phyloP scores from a whole-genome alignment of 2,329 filamentous ascomycete species.

The Aspergillus phoenicis region DNA sequence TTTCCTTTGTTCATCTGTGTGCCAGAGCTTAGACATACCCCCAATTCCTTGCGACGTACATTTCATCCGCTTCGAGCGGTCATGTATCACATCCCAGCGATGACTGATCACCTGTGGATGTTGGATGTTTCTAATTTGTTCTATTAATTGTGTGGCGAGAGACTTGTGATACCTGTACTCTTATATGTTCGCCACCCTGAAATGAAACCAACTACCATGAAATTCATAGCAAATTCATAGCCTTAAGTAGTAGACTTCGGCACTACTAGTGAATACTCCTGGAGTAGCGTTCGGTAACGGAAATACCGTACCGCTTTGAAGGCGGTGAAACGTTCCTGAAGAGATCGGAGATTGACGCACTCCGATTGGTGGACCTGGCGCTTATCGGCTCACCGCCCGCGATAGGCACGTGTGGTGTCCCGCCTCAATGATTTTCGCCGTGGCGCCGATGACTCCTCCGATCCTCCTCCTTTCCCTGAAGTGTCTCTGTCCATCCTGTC shows the following conservation, averaged over 20 bases:
- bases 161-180: conserved; percentile 19
- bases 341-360: conserved; percentile 4
- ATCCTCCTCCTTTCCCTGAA: conserved; percentile 10
- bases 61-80: conserved; percentile 10
- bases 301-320: neutral
- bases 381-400: conserved; percentile 42
- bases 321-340: conserved; percentile 15
- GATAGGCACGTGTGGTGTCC: conserved; percentile 24
- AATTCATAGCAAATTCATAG: neutral
- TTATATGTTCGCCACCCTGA: conserved; percentile 15
- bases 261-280: neutral
- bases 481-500: conserved; percentile 2
- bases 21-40: conserved; percentile 21
- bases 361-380: conserved; percentile 22
- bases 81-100: conserved; percentile 17
- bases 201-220: neutral
- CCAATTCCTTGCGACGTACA: conserved; percentile 16
- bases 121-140: conserved; percentile 16
- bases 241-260: too few species aligned
- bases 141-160: conserved; percentile 18
- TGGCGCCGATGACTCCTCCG: conserved; percentile 16
- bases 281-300: neutral
- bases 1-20: conserved; percentile 11
- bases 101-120: conserved; percentile 5
- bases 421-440: conserved; percentile 20